These are phyloP conservation scores for Podospora pseudopauciseta DNA, from an alignment of 495 filamentous ascomycete species.

Conservation along the genomic window DNA sequence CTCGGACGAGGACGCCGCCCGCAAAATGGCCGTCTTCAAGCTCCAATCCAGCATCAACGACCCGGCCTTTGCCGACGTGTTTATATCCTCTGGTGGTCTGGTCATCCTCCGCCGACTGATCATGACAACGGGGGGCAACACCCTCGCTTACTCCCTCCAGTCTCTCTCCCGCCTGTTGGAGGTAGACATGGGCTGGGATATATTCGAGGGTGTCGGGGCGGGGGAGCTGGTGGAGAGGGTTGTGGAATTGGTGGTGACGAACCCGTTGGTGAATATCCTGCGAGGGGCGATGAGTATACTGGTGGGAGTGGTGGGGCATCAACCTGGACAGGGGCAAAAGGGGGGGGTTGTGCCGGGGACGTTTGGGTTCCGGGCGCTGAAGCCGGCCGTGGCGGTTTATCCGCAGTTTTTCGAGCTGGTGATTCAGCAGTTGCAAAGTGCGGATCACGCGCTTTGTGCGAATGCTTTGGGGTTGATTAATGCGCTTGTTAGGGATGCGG, in stretches of 20 bases:
- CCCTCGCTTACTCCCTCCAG: conserved; percentile 88
- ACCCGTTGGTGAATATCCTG: conserved; percentile 95
- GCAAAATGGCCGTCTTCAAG: conserved; percentile 99
- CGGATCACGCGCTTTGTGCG: conserved; percentile 93
- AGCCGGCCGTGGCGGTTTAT: conserved; percentile 84
- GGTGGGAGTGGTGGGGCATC: conserved; percentile 74
- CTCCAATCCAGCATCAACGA: conserved; percentile 91
- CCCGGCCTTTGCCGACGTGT: conserved; percentile 93
- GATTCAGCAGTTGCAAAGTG: conserved; percentile 80
- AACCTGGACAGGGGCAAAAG: neutral
- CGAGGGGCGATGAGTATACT: conserved; percentile 95
- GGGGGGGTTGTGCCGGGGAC: conserved; percentile 39
- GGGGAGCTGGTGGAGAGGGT: conserved; percentile 63
- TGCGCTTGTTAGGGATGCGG: conserved; percentile 87
- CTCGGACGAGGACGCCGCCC: conserved; percentile 74
- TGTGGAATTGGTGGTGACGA: conserved; percentile 90
- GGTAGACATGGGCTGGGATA: conserved; percentile 97
- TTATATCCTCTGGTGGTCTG: conserved; percentile 85
- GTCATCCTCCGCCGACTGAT: conserved; percentile 74
- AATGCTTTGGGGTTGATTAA: conserved; percentile 95
- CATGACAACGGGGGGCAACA: conserved; percentile 84
- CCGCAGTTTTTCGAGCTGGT: conserved; percentile 94
- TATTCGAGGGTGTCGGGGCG: conserved; percentile 50
- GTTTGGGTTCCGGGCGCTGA: conserved; percentile 85
- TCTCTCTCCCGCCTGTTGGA: conserved; percentile 82